A percentile compares a stretch with the other conserved stretches of the same genome.
phyloP scores from a whole-genome alignment of 2,329 filamentous ascomycete genomes.

The Neonectria punicea region DNA sequence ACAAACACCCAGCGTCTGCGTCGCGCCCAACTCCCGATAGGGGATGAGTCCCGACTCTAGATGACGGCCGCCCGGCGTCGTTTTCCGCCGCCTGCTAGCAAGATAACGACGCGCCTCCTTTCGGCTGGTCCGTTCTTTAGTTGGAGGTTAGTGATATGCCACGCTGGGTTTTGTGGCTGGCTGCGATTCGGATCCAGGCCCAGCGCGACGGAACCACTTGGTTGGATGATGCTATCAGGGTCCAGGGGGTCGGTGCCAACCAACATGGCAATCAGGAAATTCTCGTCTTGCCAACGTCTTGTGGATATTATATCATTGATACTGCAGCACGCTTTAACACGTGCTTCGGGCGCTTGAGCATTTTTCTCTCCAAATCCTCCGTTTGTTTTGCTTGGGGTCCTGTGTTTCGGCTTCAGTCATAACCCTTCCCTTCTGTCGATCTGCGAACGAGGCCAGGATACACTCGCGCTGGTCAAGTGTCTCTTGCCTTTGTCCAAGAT shows the following conservation, averaged over 20 bases:
- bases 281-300: not conserved
- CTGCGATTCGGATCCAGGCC: not conserved
- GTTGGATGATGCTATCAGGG: not conserved
- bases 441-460: not conserved
- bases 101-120: not conserved
- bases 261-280: not conserved
- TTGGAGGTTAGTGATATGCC: not conserved
- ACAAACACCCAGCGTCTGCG: not conserved
- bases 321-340: not conserved
- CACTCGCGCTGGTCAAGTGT: not conserved
- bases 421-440: not conserved
- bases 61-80: not conserved
- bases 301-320: not conserved
- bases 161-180: not conserved
- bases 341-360: not conserved
- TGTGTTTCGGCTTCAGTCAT: not conserved
- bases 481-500: not conserved
- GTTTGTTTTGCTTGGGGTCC: not conserved
- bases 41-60: not conserved
- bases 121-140: not conserved
- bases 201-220: not conserved
- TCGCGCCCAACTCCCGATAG: not conserved
- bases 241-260: not conserved
- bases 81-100: not conserved
- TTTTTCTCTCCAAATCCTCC: not conserved